A percentile compares a stretch with the other conserved stretches of the same genome.
Evolutionary conservation across 176 grass and related monocot genomes (phyloP).

Genomic region (Bromus sterilis): DNA sequence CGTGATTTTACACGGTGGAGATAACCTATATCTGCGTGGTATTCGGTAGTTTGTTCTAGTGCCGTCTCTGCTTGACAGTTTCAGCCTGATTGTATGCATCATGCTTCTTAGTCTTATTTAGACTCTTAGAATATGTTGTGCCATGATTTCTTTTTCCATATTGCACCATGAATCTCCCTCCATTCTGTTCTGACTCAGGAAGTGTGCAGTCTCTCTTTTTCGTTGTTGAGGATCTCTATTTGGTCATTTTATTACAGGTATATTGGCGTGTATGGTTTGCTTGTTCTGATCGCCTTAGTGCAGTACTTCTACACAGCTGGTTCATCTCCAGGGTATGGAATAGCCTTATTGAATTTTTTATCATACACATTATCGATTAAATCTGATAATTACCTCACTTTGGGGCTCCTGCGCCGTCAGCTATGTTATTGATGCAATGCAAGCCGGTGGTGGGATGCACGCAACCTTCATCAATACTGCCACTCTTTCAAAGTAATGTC

Average conservation of each 20-base stretch:
- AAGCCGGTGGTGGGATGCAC: slow-evolving; percentile 51
- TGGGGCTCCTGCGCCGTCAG: slow-evolving; percentile 31
- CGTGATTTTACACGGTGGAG: neutral
- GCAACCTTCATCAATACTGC: slow-evolving; percentile 62
- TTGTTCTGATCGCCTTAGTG: slow-evolving; percentile 53
- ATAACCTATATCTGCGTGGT: neutral
- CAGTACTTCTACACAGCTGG: slow-evolving; percentile 78
- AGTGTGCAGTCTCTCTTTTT: neutral
- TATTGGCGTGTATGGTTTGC: slow-evolving; percentile 46
- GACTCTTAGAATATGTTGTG: neutral
- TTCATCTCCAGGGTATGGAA: slow-evolving; percentile 76
- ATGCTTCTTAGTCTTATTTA: neutral
- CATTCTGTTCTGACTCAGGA: neutral
- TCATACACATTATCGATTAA: neutral
- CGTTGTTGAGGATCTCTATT: neutral
- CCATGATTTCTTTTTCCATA: neutral
- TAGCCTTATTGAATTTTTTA: slow-evolving; percentile 2
- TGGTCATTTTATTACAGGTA: slow-evolving; percentile 52
- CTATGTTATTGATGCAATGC: slow-evolving; percentile 68
- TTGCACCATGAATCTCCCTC: neutral
- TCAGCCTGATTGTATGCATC: neutral
- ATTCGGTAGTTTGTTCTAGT: neutral
- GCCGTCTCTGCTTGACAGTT: neutral
- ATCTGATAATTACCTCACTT: neutral
- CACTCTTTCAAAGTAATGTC: slow-evolving; percentile 68